These are phyloP conservation scores for Hypoxylon sp. DNA, from an alignment of 2,329 filamentous ascomycete genomes.

Conservation along the genomic window DNA sequence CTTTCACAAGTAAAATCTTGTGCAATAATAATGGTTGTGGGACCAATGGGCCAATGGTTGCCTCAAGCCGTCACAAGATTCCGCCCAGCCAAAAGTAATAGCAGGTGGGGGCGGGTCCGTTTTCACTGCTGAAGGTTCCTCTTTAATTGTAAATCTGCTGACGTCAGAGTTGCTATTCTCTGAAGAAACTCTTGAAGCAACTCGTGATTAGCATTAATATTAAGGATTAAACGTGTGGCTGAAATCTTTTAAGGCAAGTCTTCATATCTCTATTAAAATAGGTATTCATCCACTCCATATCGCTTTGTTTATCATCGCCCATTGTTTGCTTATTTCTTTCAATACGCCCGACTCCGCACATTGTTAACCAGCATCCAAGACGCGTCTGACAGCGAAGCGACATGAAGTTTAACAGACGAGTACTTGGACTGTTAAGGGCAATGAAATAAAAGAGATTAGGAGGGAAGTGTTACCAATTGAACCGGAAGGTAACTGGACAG, in stretches of 20 bases:
- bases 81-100: background rate
- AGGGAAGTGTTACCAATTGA: background rate
- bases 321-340: background rate
- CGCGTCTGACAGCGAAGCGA: background rate
- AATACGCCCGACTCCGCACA: background rate
- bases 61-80: conserved; percentile 24
- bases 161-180: conserved; percentile 35
- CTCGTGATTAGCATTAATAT: background rate
- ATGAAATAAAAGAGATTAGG: background rate
- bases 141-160: conserved; percentile 19
- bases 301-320: background rate
- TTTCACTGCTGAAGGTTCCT: conserved; percentile 14
- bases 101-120: conserved; percentile 31
- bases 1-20: conserved; percentile 35
- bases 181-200: background rate
- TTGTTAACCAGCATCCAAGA: background rate
- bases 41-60: conserved; percentile 4
- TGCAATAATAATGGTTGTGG: conserved; percentile 17
- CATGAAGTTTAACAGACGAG: background rate
- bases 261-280: background rate
- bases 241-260: background rate
- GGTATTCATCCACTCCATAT: background rate
- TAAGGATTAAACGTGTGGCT: background rate
- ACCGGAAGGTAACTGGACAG: background rate
- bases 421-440: background rate